Evolutionary conservation across 148 eudicot species (phyloP), one percentile per base, ranked within the genome.

Genomic region (Mesembryanthemum crystallinum): DNA sequence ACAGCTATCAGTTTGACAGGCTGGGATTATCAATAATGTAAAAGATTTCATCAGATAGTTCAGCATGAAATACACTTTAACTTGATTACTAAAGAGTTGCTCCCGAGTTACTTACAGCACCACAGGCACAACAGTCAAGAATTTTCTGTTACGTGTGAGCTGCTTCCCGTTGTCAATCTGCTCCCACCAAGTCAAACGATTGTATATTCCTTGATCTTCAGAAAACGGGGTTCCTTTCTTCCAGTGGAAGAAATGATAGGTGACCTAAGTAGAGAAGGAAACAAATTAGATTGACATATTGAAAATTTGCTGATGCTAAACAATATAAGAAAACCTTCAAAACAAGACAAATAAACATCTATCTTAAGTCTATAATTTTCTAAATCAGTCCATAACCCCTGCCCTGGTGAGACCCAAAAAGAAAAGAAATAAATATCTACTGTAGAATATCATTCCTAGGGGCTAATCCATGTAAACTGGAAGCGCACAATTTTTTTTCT

Each of bases 131-230:
- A 93, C 89, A 30, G 96, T 93, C 69, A 91, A 77, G 79, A 93
- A 93, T 83, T 93, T 93, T 66, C 98, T 84, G 83, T 93, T 93
- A 73, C 94, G 93, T 10, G 98, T 93, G 72, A 93, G 98, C 92
- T 93, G 98, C 82, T 93, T 93, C 63, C 96, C 98, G 73, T 80
- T 87, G 81, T 93, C 98, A 14, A 93, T 79, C 76, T 93, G 98
- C 85, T 93, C 98, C 98, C 98, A 93, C 98, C 98, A 93, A 35
- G 98, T 93, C 86, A 93, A 82, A 18, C 89, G 81, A 81, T 93
- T 93, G 84, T 93, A 93, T 69, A 93, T 91, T 60, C 98, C 98
- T 80, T 93, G 98, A 76, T 93, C 98, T 80, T 93, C 98, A 82
- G 94, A 89, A 83, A 93, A 93, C 1, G 98, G 98, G 35, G 98